Evolutionary conservation across 2,329 filamentous ascomycete species (phyloP).

Genomic region (Penicillium sp.): DNA sequence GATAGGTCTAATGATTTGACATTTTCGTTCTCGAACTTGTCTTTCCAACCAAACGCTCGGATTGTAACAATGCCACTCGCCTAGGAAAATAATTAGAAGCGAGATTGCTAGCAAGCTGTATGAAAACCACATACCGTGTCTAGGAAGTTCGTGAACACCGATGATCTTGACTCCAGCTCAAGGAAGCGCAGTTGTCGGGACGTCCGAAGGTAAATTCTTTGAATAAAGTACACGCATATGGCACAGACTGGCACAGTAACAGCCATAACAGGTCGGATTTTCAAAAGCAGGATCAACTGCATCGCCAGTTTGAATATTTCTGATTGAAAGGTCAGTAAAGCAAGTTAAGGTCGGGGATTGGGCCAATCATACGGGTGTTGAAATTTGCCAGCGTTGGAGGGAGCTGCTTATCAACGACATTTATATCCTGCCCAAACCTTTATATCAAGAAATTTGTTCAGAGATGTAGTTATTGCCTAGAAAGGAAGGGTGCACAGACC

Average conservation of each 20-base stretch:
- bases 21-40: not conserved
- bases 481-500: not conserved
- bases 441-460: not conserved
- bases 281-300: not conserved
- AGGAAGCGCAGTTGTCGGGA: slow-evolving; percentile 7
- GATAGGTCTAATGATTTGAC: not conserved
- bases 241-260: not conserved
- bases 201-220: slow-evolving; percentile 5
- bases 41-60: not conserved
- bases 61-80: not conserved
- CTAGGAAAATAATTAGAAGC: not conserved
- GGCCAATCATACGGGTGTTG: not conserved
- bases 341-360: not conserved
- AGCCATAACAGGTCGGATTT: not conserved
- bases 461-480: not conserved
- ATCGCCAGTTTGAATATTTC: not conserved
- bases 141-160: slow-evolving; percentile 1
- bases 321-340: not conserved
- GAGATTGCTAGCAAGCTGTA: not conserved
- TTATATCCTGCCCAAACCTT: slow-evolving; percentile 5
- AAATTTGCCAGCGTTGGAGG: slow-evolving; percentile 4
- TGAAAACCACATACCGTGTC: not conserved
- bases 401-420: slow-evolving; percentile 3
- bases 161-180: slow-evolving; percentile 4
- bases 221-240: not conserved